phyloP scores from a whole-genome alignment of 495 filamentous ascomycete genomes.

The Mytilinidion resinicola region DNA sequence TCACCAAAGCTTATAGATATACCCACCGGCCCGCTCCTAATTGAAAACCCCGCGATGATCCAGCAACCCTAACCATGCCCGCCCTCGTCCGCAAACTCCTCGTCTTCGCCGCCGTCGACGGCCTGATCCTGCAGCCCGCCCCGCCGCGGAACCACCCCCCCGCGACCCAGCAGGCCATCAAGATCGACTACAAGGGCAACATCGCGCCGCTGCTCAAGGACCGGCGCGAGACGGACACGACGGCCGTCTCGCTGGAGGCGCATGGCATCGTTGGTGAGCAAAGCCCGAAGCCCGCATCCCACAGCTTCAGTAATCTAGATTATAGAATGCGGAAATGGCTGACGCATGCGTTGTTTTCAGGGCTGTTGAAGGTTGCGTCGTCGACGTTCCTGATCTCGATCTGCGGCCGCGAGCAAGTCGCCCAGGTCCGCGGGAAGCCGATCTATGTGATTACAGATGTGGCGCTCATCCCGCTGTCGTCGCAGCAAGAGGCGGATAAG shows the following conservation, averaged over 20 bases:
- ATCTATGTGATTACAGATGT: conserved; percentile 82
- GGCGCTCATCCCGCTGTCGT: conserved; percentile 77
- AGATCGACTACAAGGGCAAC: conserved; percentile 67
- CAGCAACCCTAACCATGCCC: conserved; percentile 49
- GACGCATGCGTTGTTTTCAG: conserved; percentile 41
- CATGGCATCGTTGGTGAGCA: conserved; percentile 78
- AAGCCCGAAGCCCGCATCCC: conserved; percentile 1
- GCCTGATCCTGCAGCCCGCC: conserved; percentile 73
- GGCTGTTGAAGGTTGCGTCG: conserved; percentile 53
- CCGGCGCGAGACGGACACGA: conserved; percentile 38
- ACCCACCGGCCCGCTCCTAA: too few relatives aligned
- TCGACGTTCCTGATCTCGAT: conserved; percentile 78
- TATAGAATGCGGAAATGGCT: neutral
- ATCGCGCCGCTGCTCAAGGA: conserved; percentile 43
- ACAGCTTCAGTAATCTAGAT: neutral
- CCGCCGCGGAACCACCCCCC: conserved; percentile 35
- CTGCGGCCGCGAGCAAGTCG: conserved; percentile 77
- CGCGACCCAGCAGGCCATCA: conserved; percentile 44
- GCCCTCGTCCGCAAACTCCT: conserved; percentile 69
- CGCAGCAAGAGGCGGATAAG: conserved; percentile 61
- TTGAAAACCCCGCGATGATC: too few relatives aligned
- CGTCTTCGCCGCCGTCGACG: conserved; percentile 78
- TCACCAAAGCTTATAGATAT: neutral
- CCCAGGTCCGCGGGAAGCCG: conserved; percentile 71
- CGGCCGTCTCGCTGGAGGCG: conserved; percentile 54